These are phyloP conservation scores for Dorcoceras hygrometricum DNA, from an alignment of 257 asterid species.

Conservation along the genomic window DNA sequence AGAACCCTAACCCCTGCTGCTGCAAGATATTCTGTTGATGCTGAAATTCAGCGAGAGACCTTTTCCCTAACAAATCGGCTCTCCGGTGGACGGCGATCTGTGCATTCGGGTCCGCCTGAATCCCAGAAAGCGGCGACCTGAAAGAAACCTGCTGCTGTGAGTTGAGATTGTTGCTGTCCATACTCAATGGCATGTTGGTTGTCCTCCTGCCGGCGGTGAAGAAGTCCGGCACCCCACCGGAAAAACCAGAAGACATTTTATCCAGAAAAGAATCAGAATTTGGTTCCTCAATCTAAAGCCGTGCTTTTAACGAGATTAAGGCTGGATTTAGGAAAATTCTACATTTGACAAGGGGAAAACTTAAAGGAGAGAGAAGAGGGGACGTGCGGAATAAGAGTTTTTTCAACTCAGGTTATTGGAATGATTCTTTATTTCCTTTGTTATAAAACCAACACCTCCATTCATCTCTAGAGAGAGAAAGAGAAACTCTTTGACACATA, in stretches of 20 bases:
- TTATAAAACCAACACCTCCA: constrained; percentile 29
- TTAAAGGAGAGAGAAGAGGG: constrained; percentile 18
- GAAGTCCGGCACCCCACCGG: constrained; percentile 60
- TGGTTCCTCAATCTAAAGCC: background rate
- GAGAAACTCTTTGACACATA: constrained; percentile 1
- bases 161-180: constrained; percentile 29
- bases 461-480: constrained; percentile 23
- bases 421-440: constrained; percentile 44
- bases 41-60: constrained; percentile 64
- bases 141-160: constrained; percentile 39
- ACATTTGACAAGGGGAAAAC: background rate
- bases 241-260: constrained; percentile 56
- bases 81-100: constrained; percentile 48
- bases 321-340: constrained; percentile 26
- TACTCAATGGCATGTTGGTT: constrained; percentile 24
- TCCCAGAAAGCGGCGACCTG: constrained; percentile 59
- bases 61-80: constrained; percentile 53
- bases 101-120: constrained; percentile 42
- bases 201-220: constrained; percentile 49
- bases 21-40: constrained; percentile 38
- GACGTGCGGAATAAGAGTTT: background rate
- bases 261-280: background rate
- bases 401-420: constrained; percentile 38
- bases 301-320: constrained; percentile 8
- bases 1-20: constrained; percentile 48